Evolutionary conservation across 1,284 basidiomycete species (phyloP).

Genomic region (Leccinum pachyderme): DNA sequence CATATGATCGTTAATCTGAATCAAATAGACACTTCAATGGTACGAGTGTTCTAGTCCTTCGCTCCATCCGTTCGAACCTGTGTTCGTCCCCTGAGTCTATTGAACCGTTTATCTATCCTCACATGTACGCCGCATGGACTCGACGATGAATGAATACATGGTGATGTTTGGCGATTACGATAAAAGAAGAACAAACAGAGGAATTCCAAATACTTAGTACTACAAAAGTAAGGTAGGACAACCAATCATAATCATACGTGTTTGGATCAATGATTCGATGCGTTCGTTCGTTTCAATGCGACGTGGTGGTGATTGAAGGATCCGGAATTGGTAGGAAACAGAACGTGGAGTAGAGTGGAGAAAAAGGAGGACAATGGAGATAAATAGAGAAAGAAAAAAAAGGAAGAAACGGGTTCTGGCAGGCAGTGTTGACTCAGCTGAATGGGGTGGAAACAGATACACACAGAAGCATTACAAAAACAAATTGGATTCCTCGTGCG

Average conservation of each 20-base stretch:
- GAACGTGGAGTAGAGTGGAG: neutral
- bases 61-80: neutral
- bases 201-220: neutral
- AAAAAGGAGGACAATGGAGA: neutral
- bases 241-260: neutral
- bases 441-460: neutral
- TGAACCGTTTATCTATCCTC: neutral
- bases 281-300: neutral
- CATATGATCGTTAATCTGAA: neutral
- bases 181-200: neutral
- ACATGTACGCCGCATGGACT: neutral
- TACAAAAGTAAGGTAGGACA: neutral
- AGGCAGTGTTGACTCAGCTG: neutral
- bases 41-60: neutral
- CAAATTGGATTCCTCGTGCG: neutral
- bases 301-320: neutral
- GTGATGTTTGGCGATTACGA: neutral
- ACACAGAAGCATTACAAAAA: neutral
- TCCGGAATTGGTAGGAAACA: neutral
- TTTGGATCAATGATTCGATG: neutral
- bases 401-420: neutral
- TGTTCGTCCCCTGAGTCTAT: neutral
- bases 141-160: neutral
- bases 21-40: too few species aligned
- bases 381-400: neutral